Conservation (phyloP, 2,329 filamentous ascomycete genomes). For the Diaporthe ampelina region DNA sequence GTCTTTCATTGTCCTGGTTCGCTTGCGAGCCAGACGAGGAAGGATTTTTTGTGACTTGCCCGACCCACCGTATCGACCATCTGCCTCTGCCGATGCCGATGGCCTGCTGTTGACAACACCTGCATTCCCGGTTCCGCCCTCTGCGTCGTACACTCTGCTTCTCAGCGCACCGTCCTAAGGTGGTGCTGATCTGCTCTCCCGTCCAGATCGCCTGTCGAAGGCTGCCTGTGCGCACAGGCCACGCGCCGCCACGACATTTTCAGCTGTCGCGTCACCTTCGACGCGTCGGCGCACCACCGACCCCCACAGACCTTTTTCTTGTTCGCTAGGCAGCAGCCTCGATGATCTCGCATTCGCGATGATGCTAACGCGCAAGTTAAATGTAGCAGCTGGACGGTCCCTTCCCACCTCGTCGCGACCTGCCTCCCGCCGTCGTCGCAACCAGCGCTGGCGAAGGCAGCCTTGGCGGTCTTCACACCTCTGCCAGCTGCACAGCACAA, state of each 20-base stretch:
- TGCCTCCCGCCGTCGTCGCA: too few relatives aligned
- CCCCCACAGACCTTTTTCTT: too few relatives aligned
- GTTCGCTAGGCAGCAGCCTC: neutral
- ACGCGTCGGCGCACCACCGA: too few relatives aligned
- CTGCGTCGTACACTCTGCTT: neutral
- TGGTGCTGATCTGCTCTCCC: neutral
- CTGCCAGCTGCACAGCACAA: neutral
- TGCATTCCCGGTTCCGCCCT: neutral
- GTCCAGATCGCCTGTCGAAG: neutral
- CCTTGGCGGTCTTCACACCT: neutral
- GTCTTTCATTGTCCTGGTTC: conserved; percentile 67
- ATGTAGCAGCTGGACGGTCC: too few relatives aligned
- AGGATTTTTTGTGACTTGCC: conserved; percentile 51
- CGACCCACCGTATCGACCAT: too few relatives aligned
- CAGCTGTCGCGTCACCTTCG: neutral
- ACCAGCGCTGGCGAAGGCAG: too few relatives aligned
- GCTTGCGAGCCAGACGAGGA: conserved; percentile 62
- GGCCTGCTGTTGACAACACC: too few relatives aligned
- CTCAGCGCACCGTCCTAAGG: neutral
- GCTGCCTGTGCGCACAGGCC: neutral
- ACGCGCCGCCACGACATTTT: neutral
- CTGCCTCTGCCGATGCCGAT: too few relatives aligned
- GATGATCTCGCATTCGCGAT: too few relatives aligned
- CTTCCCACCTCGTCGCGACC: too few relatives aligned
- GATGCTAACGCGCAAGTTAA: too few relatives aligned